These are phyloP conservation scores for Diutina mesorugosa DNA, from an alignment of 1,139 yeast species.

Conservation along the genomic window DNA sequence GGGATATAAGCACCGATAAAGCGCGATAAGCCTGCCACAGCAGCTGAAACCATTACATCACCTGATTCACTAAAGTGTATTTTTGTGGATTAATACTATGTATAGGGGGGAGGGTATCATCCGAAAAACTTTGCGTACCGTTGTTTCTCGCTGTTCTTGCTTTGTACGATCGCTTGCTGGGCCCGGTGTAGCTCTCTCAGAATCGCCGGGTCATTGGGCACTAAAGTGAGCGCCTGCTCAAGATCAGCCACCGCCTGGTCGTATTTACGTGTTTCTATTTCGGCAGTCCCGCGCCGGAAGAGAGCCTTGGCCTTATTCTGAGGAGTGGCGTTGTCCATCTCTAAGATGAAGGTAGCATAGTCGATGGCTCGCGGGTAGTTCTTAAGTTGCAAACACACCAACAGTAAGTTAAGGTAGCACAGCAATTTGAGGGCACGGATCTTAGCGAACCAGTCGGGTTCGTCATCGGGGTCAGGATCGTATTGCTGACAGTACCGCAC, in stretches of 20 bases:
- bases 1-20: neutral
- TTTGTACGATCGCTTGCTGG: conserved; percentile 19
- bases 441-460: conserved; percentile 35
- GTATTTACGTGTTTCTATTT: conserved; percentile 26
- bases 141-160: conserved; percentile 36
- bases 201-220: conserved; percentile 41
- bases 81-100: no score
- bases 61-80: no score
- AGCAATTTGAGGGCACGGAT: conserved; percentile 48
- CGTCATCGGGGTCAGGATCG: conserved; percentile 58
- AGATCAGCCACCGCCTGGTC: conserved; percentile 39
- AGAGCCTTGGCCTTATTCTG: conserved; percentile 49
- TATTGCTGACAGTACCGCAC: conserved; percentile 57
- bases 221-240: conserved; percentile 26
- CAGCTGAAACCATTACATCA: no score
- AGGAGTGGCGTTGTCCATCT: conserved; percentile 20
- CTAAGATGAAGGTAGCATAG: conserved; percentile 44
- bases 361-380: conserved; percentile 33
- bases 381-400: conserved; percentile 35
- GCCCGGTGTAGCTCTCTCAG: conserved; percentile 27
- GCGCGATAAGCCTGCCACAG: neutral
- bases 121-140: conserved; percentile 47
- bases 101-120: conserved; percentile 3
- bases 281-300: conserved; percentile 47
- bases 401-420: conserved; percentile 45